Percentiles rank a stretch among this genome's conserved stretches.
Conservation (phyloP, 805 yeast genomes). For the Ogataea siamensis region DNA sequence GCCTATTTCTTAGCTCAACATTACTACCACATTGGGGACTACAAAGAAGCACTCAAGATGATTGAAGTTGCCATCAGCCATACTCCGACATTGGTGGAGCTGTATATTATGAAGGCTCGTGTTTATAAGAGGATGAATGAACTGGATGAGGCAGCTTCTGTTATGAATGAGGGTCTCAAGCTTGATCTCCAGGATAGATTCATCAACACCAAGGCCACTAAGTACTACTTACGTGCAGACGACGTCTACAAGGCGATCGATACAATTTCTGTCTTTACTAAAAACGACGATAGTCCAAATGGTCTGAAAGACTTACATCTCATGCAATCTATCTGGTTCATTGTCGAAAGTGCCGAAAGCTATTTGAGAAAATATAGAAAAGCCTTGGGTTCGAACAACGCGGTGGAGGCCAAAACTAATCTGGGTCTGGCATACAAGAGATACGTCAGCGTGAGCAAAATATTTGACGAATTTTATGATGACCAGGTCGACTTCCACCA, state of each 20-base stretch:
- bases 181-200: conserved; percentile 89
- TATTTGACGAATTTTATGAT: conserved; percentile 66
- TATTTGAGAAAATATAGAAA: conserved; percentile 58
- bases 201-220: conserved; percentile 83
- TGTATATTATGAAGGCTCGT: conserved; percentile 76
- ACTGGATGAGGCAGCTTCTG: conserved; percentile 56
- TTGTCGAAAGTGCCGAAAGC: conserved; percentile 81
- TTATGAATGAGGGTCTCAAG: conserved; percentile 67
- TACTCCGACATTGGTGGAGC: conserved; percentile 83
- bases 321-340: conserved; percentile 91
- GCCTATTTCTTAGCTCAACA: conserved; percentile 78
- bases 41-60: conserved; percentile 50
- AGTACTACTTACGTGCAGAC: conserved; percentile 77
- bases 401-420: conserved; percentile 39
- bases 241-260: conserved; percentile 71
- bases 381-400: conserved; percentile 30
- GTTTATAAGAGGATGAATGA: conserved; percentile 72
- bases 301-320: conserved; percentile 84
- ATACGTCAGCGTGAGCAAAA: conserved; percentile 59
- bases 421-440: conserved; percentile 80
- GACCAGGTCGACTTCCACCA: conserved; percentile 96
- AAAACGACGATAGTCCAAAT: conserved; percentile 74
- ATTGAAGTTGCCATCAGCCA: conserved; percentile 65
- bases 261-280: conserved; percentile 76
- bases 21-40: conserved; percentile 53